These are phyloP conservation scores for Trifolium subterraneum DNA, from an alignment of 306 rosid genomes.

Conservation along the genomic window DNA sequence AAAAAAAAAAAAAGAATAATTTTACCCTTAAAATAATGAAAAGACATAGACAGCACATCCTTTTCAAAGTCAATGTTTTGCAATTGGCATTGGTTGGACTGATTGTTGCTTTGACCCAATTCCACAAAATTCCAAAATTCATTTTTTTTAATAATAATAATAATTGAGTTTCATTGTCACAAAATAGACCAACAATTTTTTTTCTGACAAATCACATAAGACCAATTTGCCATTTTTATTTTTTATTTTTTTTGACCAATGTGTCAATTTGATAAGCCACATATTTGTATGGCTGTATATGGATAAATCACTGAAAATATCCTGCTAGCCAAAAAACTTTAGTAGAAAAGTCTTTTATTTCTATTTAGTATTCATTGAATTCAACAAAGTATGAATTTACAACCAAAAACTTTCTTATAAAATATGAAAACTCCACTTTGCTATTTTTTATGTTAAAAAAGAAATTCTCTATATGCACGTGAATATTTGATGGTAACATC, in stretches of 20 bases:
- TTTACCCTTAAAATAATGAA: background rate
- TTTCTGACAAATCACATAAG: too few relatives aligned
- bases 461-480: constrained; percentile 4
- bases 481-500: constrained; percentile 31
- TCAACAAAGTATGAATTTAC: too few relatives aligned
- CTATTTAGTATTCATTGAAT: background rate
- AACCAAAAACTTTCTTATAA: background rate
- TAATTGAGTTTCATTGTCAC: constrained; percentile 35
- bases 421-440: background rate
- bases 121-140: constrained; percentile 29
- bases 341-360: background rate
- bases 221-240: too few relatives aligned
- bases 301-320: constrained; percentile 3
- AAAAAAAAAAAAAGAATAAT: background rate
- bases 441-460: constrained; percentile 4
- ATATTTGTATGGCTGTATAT: background rate
- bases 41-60: constrained; percentile 11
- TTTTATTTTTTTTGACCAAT: constrained; percentile 17
- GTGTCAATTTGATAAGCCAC: constrained; percentile 13
- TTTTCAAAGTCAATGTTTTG: constrained; percentile 43
- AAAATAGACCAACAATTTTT: constrained; percentile 10
- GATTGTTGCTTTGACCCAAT: constrained; percentile 7
- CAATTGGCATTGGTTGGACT: background rate
- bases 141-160: background rate
- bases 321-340: background rate